These are phyloP conservation scores for Cutaneotrichosporon arboriforme DNA, from an alignment of 1,284 basidiomycete genomes.

Conservation along the genomic window DNA sequence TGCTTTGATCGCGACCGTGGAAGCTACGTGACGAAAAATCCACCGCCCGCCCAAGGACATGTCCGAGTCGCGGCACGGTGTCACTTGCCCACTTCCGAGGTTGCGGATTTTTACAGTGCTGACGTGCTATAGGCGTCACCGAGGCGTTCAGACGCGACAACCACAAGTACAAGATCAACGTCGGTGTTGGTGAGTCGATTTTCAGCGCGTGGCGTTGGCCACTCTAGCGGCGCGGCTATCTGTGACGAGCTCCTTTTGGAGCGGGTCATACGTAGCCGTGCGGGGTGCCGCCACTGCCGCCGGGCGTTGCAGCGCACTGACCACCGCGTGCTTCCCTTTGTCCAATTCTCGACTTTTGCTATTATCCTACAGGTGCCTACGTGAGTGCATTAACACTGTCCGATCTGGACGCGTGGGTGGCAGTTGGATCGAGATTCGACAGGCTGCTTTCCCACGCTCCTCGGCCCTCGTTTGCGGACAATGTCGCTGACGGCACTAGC, in stretches of 20 bases:
- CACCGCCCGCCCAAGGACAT: neutral
- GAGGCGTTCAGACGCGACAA: conserved; percentile 70
- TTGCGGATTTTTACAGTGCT: neutral
- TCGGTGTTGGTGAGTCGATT: conserved; percentile 68
- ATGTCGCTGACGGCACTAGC: conserved; percentile 52
- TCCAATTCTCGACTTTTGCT: neutral
- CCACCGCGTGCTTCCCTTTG: neutral
- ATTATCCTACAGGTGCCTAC: conserved; percentile 4
- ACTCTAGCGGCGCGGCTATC: neutral
- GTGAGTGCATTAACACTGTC: neutral
- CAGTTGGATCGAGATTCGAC: neutral
- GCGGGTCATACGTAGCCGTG: neutral
- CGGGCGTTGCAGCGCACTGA: conserved; percentile 2
- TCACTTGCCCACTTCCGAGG: neutral
- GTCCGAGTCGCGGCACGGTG: neutral
- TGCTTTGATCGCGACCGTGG: neutral
- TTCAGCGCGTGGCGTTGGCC: neutral
- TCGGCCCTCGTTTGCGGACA: neutral
- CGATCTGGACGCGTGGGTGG: neutral
- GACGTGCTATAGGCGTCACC: conserved; percentile 33
- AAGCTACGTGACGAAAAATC: neutral
- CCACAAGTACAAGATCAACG: conserved; percentile 88
- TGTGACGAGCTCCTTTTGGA: neutral
- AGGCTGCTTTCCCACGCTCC: neutral
- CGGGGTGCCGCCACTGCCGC: conserved; percentile 1